Base-by-base conservation (phyloP, 768 basidiomycete genomes). In the Termitomyces sp. region DNA sequence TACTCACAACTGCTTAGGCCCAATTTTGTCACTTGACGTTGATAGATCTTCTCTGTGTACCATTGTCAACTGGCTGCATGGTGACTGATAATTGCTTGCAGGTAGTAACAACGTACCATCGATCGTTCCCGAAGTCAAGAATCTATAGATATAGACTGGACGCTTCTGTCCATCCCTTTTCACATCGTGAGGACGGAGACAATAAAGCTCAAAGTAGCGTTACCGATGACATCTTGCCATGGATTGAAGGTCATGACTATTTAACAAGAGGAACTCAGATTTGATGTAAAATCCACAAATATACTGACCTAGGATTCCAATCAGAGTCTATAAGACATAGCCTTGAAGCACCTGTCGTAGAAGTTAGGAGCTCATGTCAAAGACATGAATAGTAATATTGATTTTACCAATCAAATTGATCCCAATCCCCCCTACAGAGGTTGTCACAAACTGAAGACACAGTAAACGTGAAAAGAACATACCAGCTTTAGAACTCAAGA, bases 211-310 rank as follows among this genome's bases (percentile, higher is more conserved):
- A 39, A 46, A 36, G 34, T 58, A 12, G 46, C 63, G 75, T 46
- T 59, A 93, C 93, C 93, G 83, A 72, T 96, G 93, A 68, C 95
- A 96, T 49, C 96, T 85, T 52, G 95, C 96, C 96, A 98, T 98
- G 2, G 97, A 89, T 72, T 99, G 97, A 18, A 95, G 71, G 73
- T 99, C 97, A 65, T 91, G 91, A 65, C 90, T 93, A 55, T 30
- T 46, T 14, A 16, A 22, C 34, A 22, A 57, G 54, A 20, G 26
- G 30, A 39, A 37, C 42, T 39, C 30, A 33, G 27, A 49, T 24
- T 32, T 4, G 5, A n/a, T 16, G 27, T 36, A 26, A 26, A 7
- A 24, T 33, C 18, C 12, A 13, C 32, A 45, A n/a, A 30, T 22
- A 36, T 48, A 22, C 68, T 51, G 50, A 86, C 88, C 91, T 92